Evolutionary conservation across 805 yeast species (phyloP), one percentile per base, ranked within the genome.

Genomic region (Komagataella populi): DNA sequence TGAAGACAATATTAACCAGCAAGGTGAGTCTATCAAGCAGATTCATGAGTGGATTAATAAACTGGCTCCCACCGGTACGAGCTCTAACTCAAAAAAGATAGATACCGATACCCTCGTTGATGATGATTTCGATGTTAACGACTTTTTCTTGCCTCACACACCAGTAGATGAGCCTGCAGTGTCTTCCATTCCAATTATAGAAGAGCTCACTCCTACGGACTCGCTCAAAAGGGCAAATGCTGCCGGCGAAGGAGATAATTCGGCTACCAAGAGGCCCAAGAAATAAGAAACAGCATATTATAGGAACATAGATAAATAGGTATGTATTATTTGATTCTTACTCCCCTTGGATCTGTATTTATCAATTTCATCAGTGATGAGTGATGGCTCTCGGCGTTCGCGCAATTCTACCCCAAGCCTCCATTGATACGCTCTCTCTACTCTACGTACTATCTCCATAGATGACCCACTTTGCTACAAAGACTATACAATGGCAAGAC

Each of bases 11-110:
- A 63, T 77, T 8, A 63, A 63, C 49, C 72, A 69, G 56, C 79
- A 77, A 55, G 80, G 79, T 10, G 73, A 70, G 54, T 71, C 79
- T 3, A 68, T 78, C 51, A 76, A 70, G 59, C 81, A 77, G 58
- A 78, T 76, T 1, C 78, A 76, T 59, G 81, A 78, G 54, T 77
- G 81, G 81, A 70, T 77, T 48, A 74, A 68, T 50, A 70, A 62
- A 53, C 55, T 71, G 44, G 53, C 58, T 22, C 20, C 16, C n/a
- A 23, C 16, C 7, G 18, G 39, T 45, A 30, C 20, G 14, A 14
- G 22, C 50, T 44, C 50, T 44, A 18, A 55, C 50, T 47, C 48
- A 47, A 50, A 47, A 12, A 47, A 50, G 8, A 49, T 10, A 46
- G 50, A 18, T 7, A 36, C 30, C 30, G 30, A 17, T 18, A 12